These are phyloP conservation scores for Schwanniomyces occidentalis DNA, from an alignment of 805 yeast species.

Conservation along the genomic window DNA sequence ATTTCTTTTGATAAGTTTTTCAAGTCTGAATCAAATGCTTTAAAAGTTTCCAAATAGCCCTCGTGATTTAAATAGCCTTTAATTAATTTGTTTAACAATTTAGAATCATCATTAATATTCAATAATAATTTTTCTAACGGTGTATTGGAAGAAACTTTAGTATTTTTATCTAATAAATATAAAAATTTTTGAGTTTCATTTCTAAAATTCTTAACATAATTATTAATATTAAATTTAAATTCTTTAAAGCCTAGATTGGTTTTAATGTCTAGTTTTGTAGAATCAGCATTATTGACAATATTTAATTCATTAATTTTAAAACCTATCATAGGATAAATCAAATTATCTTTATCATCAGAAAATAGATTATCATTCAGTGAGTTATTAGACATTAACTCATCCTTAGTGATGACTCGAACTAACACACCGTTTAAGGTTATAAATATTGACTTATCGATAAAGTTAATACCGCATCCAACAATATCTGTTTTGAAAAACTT, in stretches of 20 bases:
- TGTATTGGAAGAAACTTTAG: constrained; percentile 3
- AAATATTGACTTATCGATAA: constrained; percentile 60
- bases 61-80: constrained; percentile 41
- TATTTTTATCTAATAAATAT: constrained; percentile 21
- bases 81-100: constrained; percentile 30
- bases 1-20: constrained; percentile 16
- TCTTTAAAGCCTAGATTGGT: constrained; percentile 60
- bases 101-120: constrained; percentile 26
- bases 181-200: constrained; percentile 20
- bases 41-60: constrained; percentile 37
- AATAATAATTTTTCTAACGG: constrained; percentile 20
- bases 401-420: constrained; percentile 24
- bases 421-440: constrained; percentile 79
- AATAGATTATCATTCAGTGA: constrained; percentile 20
- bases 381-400: constrained; percentile 22
- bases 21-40: constrained; percentile 34
- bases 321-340: constrained; percentile 37
- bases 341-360: constrained; percentile 25
- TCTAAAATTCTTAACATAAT: constrained; percentile 51
- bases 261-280: constrained; percentile 27
- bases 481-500: constrained; percentile 45
- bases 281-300: constrained; percentile 17
- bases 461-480: constrained; percentile 85
- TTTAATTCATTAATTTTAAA: constrained; percentile 29
- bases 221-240: constrained; percentile 61